phyloP scores from a whole-genome alignment of 257 asterid genomes.

The Eustoma russellianum region DNA sequence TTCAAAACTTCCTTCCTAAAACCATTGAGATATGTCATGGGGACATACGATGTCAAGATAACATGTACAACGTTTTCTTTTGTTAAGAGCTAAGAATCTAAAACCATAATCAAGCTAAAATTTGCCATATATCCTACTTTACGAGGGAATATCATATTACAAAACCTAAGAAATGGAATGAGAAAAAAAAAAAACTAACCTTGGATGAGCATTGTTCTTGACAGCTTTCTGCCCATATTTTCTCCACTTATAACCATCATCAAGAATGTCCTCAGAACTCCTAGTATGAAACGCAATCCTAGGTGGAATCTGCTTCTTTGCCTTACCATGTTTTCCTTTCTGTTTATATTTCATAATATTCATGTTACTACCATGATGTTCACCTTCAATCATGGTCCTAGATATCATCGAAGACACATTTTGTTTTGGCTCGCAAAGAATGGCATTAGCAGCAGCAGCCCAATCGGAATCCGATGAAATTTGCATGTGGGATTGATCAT shows the following conservation, averaged over 20 bases:
- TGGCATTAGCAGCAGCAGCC: slow-evolving; percentile 24
- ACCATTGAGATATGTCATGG: too few species aligned
- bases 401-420: too few species aligned
- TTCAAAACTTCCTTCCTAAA: too few species aligned
- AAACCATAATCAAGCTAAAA: too few species aligned
- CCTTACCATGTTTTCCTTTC: slow-evolving; percentile 25
- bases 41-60: too few species aligned
- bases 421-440: not conserved
- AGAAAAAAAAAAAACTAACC: slow-evolving; percentile 31
- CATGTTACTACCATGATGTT: not conserved
- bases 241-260: slow-evolving; percentile 92
- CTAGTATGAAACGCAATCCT: slow-evolving; percentile 87
- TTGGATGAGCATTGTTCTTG: slow-evolving; percentile 66
- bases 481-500: slow-evolving; percentile 43
- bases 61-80: too few species aligned
- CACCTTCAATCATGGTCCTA: slow-evolving; percentile 15
- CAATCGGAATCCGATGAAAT: slow-evolving; percentile 34
- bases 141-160: not conserved
- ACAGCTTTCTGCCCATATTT: slow-evolving; percentile 94
- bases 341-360: slow-evolving; percentile 5
- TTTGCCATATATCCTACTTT: too few species aligned
- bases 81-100: too few species aligned
- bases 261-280: slow-evolving; percentile 85
- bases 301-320: slow-evolving; percentile 49
- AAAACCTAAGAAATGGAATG: not conserved